A percentile compares a stretch with the other conserved stretches of the same genome.
Evolutionary conservation across 441 rosid genomes (phyloP).

Genomic region (Capsella rubella): DNA sequence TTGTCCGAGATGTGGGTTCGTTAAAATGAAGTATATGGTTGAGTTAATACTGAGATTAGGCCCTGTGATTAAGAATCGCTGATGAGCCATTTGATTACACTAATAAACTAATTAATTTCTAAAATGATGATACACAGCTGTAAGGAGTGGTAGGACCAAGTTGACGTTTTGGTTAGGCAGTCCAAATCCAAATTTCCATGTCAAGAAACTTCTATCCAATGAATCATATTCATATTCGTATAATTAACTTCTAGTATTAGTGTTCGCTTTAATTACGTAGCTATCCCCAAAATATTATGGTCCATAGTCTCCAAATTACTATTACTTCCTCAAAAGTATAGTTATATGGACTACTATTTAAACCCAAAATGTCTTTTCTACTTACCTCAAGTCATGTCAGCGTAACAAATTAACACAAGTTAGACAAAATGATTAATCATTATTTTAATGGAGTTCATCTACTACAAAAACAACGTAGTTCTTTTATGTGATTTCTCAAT

Average conservation of each 20-base stretch:
- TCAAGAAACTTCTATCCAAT: slow-evolving; percentile 34
- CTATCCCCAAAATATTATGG: slow-evolving; percentile 12
- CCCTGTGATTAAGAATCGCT: slow-evolving; percentile 29
- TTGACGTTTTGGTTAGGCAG: slow-evolving; percentile 44
- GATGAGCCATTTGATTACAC: slow-evolving; percentile 29
- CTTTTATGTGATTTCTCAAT: no score
- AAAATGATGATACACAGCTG: slow-evolving; percentile 33
- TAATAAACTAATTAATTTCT: slow-evolving; percentile 10
- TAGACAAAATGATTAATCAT: neutral
- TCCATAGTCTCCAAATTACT: neutral
- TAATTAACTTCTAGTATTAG: slow-evolving; percentile 15
- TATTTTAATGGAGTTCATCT: no score
- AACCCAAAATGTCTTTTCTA: slow-evolving; percentile 13
- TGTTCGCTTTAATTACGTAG: slow-evolving; percentile 23
- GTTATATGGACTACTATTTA: neutral
- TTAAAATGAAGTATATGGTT: slow-evolving; percentile 21
- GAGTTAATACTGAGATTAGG: slow-evolving; percentile 35
- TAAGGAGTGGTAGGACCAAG: slow-evolving; percentile 36
- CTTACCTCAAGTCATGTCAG: slow-evolving; percentile 29
- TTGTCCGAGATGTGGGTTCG: slow-evolving; percentile 35
- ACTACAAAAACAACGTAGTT: no score
- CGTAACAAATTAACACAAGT: neutral
- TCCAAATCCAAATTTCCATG: slow-evolving; percentile 45
- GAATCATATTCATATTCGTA: slow-evolving; percentile 26
- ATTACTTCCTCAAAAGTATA: slow-evolving; percentile 15